phyloP scores from a whole-genome alignment of 208 protist species.

The Plasmodiophora brassicae region DNA sequence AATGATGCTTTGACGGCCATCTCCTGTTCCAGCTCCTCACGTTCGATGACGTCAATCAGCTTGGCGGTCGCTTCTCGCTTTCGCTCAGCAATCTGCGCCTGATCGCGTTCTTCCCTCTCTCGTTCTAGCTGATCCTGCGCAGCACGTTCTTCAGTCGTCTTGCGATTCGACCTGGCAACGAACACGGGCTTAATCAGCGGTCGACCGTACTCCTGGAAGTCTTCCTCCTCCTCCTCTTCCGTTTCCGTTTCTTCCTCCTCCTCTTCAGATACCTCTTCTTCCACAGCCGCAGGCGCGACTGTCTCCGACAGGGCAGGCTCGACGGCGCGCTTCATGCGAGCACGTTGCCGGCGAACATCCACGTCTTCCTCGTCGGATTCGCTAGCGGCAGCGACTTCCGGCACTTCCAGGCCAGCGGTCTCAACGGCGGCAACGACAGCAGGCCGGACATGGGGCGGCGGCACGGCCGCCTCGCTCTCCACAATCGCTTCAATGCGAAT shows the following conservation, averaged over 20 bases:
- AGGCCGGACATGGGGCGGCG: background rate
- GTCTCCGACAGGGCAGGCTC: background rate
- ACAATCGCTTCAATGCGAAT: background rate
- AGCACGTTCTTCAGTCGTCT: background rate
- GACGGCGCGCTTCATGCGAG: background rate
- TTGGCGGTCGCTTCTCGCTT: background rate
- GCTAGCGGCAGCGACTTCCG: background rate
- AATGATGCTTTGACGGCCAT: background rate
- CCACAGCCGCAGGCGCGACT: background rate
- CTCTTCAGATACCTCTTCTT: background rate
- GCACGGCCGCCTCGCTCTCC: background rate
- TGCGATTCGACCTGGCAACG: background rate
- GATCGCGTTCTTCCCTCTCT: background rate
- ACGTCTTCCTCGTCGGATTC: conserved; percentile 2
- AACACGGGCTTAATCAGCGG: background rate
- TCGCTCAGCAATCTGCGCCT: background rate
- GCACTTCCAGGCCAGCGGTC: conserved; percentile 8
- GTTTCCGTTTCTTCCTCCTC: conserved; percentile 7
- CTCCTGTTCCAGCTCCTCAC: background rate
- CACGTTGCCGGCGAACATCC: background rate
- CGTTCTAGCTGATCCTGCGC: background rate
- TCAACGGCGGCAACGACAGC: background rate
- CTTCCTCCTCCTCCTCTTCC: background rate
- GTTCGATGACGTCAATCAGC: background rate
- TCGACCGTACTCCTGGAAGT: background rate